Conservation (phyloP, 83 land plant genomes). For the Isoetes engelmannii region DNA sequence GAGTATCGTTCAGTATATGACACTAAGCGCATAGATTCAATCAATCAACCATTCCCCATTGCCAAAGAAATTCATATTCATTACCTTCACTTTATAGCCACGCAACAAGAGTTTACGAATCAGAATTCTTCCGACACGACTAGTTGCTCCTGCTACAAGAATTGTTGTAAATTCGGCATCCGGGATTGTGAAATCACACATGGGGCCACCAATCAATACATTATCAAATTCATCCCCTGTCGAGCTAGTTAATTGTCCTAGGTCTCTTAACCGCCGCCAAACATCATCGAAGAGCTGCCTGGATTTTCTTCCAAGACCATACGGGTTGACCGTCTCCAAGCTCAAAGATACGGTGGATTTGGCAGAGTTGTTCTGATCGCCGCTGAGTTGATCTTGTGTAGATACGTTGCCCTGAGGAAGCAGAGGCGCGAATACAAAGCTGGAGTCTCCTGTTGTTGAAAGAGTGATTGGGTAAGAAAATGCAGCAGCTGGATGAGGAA, state of each 20-base stretch:
- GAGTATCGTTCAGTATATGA: conserved; percentile 8
- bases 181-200: conserved; percentile 88
- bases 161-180: conserved; percentile 88
- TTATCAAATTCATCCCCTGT: conserved; percentile 41
- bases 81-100: conserved; percentile 94
- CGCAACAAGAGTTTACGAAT: conserved; percentile 87
- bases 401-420: too few species aligned
- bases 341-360: too few species aligned
- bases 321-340: conserved; percentile 86
- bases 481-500: too few species aligned
- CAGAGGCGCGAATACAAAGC: too few species aligned
- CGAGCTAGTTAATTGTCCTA: conserved; percentile 84
- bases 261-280: conserved; percentile 76
- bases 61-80: background rate
- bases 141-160: conserved; percentile 97
- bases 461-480: too few species aligned
- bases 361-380: too few species aligned
- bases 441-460: too few species aligned
- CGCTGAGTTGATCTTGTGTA: too few species aligned
- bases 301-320: conserved; percentile 73
- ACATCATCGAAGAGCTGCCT: conserved; percentile 86
- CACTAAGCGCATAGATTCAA: background rate
- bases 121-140: conserved; percentile 77
- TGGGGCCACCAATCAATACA: conserved; percentile 66
- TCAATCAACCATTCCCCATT: background rate